Percentiles rank a stretch among this genome's conserved stretches.
phyloP scores from a whole-genome alignment of 805 yeast genomes.

The Ogataea neopini region DNA sequence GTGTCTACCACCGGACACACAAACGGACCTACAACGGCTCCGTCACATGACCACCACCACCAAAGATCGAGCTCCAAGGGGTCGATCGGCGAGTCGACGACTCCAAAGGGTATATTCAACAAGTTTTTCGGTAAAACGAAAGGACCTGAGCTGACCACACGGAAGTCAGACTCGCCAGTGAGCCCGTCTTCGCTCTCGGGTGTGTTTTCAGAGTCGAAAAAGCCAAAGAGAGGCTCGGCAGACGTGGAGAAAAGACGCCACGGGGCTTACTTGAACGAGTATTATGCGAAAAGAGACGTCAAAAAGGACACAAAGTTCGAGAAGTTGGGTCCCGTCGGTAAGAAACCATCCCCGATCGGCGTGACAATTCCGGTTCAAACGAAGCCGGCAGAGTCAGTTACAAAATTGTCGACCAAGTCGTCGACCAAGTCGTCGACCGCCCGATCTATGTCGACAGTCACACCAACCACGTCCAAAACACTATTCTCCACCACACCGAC shows the following conservation, averaged over 20 bases:
- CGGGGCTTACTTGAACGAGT: conserved; percentile 19
- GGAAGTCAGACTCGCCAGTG: conserved; percentile 28
- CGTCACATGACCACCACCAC: conserved; percentile 22
- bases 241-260: conserved; percentile 22
- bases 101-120: conserved; percentile 33
- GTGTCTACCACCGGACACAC: neutral
- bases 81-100: conserved; percentile 29
- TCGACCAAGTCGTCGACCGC: neutral
- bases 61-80: conserved; percentile 31
- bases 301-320: conserved; percentile 25
- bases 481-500: neutral
- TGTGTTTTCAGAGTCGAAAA: conserved; percentile 12
- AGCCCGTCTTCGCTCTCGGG: conserved; percentile 28
- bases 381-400: conserved; percentile 24
- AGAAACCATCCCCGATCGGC: conserved; percentile 36
- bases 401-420: neutral
- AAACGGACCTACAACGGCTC: conserved; percentile 6
- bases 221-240: conserved; percentile 11
- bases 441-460: neutral
- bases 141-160: conserved; percentile 13
- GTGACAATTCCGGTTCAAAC: conserved; percentile 36
- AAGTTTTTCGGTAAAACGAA: conserved; percentile 33
- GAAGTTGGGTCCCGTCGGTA: conserved; percentile 38
- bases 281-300: conserved; percentile 9
- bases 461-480: neutral